Percentiles rank a stretch among this genome's conserved stretches.
Conservation (phyloP, 208 protist species). For the Leptomonas pyrrhocoris region DNA sequence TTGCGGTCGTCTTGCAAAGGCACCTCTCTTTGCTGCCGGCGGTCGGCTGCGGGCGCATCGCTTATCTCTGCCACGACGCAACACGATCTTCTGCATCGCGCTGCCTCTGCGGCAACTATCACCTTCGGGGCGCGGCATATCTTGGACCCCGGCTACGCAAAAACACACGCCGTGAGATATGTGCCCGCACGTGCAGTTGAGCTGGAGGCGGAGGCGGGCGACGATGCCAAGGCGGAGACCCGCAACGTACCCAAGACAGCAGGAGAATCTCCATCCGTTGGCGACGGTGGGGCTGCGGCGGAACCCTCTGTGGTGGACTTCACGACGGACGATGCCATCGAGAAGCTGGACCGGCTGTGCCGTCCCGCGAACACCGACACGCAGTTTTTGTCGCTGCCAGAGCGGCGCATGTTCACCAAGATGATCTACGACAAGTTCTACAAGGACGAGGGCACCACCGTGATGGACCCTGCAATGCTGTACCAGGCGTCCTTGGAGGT, state of each 20-base stretch:
- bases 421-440: slow-evolving; percentile 77
- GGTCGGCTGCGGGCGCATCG: neutral
- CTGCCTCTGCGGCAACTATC: neutral
- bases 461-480: slow-evolving; percentile 50
- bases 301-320: slow-evolving; percentile 34
- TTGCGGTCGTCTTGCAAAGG: neutral
- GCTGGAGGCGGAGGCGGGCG: neutral
- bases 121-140: neutral
- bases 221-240: too few species aligned
- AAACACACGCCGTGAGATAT: neutral
- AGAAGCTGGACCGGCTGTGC: slow-evolving; percentile 37
- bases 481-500: slow-evolving; percentile 82
- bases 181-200: neutral
- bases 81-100: neutral
- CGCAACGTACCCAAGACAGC: too few species aligned
- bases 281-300: neutral
- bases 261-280: neutral
- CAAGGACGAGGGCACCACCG: slow-evolving; percentile 31
- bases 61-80: neutral
- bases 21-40: neutral
- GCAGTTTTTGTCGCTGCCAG: slow-evolving; percentile 37
- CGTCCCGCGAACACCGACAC: neutral
- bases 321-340: slow-evolving; percentile 19
- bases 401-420: slow-evolving; percentile 44
- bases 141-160: neutral